Conservation (phyloP, 768 basidiomycete genomes). For the Termitomyces sp. region DNA sequence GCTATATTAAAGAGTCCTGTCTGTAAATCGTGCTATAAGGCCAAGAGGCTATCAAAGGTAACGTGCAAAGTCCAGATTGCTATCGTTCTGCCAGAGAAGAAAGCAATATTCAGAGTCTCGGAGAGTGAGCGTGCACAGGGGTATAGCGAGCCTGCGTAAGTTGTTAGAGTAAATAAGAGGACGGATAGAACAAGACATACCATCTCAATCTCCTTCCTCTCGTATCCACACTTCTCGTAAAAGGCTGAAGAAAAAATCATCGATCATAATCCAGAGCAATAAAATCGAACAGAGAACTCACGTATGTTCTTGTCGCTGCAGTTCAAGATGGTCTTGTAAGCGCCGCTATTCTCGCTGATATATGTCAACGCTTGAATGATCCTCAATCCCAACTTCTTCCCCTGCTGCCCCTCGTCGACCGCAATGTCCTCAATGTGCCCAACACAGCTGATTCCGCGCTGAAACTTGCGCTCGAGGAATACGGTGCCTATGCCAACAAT, state of each 20-base stretch:
- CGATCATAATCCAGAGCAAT: neutral
- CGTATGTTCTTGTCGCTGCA: constrained; percentile 89
- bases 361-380: constrained; percentile 83
- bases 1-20: too few species aligned
- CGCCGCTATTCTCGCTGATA: constrained; percentile 73
- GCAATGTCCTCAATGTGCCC: constrained; percentile 99
- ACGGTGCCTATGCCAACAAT: constrained; percentile 83
- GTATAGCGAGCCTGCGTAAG: constrained; percentile 54
- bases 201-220: constrained; percentile 94
- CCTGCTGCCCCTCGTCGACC: constrained; percentile 83
- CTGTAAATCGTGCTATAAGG: neutral
- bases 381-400: constrained; percentile 84
- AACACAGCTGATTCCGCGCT: constrained; percentile 76
- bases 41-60: neutral
- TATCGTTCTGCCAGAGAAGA: constrained; percentile 4
- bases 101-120: constrained; percentile 25
- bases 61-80: neutral
- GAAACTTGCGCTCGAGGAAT: constrained; percentile 93
- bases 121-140: constrained; percentile 34
- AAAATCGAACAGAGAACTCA: constrained; percentile 38
- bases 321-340: constrained; percentile 98
- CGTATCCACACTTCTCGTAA: constrained; percentile 93
- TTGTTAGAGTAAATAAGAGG: neutral
- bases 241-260: constrained; percentile 54
- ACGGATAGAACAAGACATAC: constrained; percentile 32